A percentile compares a stretch with the other conserved stretches of the same genome.
Conservation (phyloP, 495 filamentous ascomycete genomes). For the Podospora pseudopauciseta region DNA sequence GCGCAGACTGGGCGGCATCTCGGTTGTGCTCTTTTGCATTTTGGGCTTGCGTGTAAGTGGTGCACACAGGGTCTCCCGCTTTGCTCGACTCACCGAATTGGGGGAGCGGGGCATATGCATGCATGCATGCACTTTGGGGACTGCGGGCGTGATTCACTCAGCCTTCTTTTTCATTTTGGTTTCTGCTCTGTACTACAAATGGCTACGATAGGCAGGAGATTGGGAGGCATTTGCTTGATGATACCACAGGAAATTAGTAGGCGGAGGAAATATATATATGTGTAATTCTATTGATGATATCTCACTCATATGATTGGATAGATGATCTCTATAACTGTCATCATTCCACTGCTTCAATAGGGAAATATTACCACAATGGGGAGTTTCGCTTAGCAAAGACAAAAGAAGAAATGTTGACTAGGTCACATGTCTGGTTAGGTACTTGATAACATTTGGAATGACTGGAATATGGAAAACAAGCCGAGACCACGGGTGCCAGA, state of each 20-base stretch:
- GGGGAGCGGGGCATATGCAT: slow-evolving; percentile 1
- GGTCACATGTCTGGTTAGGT: too few species aligned
- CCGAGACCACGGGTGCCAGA: too few species aligned
- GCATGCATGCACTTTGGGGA: not conserved
- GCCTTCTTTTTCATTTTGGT: not conserved
- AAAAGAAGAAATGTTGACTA: not conserved
- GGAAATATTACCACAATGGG: not conserved
- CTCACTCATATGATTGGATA: not conserved
- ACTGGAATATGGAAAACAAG: too few species aligned
- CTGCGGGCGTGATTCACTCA: not conserved
- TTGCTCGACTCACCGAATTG: not conserved
- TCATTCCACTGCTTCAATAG: not conserved
- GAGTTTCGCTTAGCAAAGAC: not conserved
- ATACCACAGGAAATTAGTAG: not conserved
- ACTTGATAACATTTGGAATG: too few species aligned
- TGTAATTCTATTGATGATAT: not conserved
- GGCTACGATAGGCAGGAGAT: not conserved
- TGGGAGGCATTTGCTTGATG: not conserved
- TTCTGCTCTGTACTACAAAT: not conserved
- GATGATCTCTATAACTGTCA: not conserved
- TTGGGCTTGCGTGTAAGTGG: not conserved
- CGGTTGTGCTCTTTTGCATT: slow-evolving; percentile 1
- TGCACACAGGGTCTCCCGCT: not conserved
- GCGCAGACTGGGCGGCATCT: not conserved
- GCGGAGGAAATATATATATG: not conserved